Evolutionary conservation across 164 flowering plant species (phyloP).

Genomic region (Chimonanthus praecox): DNA sequence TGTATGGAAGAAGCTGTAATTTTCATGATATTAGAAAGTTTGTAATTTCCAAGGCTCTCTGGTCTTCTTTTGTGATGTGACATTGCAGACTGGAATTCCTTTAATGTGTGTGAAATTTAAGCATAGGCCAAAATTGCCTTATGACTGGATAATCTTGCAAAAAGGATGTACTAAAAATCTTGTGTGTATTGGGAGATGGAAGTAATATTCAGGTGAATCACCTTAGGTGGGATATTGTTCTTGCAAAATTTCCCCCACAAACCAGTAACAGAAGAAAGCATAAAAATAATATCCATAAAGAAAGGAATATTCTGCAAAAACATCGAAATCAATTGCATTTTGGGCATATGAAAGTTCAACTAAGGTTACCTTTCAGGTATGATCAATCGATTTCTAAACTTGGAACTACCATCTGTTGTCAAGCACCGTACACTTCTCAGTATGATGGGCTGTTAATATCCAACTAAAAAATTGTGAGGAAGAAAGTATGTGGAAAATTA

Average conservation of each 20-base stretch:
- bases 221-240: no score
- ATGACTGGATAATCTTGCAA: background rate
- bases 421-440: background rate
- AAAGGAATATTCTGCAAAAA: background rate
- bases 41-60: background rate
- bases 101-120: no score
- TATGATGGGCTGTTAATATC: background rate
- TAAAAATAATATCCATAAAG: background rate
- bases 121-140: background rate
- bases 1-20: background rate
- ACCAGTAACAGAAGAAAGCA: background rate
- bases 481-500: background rate
- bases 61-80: background rate
- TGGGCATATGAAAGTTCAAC: background rate
- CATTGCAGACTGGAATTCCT: background rate
- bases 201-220: no score
- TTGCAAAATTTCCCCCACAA: background rate
- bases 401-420: background rate
- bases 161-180: no score
- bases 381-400: conserved; percentile 4
- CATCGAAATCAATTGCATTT: background rate
- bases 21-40: background rate
- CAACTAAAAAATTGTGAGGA: background rate
- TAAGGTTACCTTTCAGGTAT: background rate
- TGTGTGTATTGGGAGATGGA: background rate